Evolutionary conservation across 257 asterid genomes (phyloP).

Genomic region (Nicotiana paniculata): DNA sequence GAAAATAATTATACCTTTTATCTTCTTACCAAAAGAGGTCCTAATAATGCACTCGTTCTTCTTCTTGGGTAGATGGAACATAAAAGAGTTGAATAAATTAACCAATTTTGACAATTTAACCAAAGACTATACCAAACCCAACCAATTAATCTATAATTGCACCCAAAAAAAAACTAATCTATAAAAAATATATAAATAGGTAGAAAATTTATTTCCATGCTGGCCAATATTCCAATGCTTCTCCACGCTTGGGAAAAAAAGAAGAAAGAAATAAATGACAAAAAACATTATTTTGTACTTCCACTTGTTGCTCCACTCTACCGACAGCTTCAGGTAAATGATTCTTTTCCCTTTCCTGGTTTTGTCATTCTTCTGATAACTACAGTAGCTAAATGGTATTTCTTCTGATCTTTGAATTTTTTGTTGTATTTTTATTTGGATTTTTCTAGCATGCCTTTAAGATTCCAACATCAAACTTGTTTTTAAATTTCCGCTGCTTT

Average conservation of each 20-base stretch:
- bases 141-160: background rate
- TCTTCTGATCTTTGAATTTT: too few relatives aligned
- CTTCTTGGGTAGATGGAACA: too few relatives aligned
- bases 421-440: background rate
- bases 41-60: too few relatives aligned
- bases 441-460: background rate
- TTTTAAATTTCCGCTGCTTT: background rate
- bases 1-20: too few relatives aligned
- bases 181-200: too few relatives aligned
- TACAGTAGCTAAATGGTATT: background rate
- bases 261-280: too few relatives aligned
- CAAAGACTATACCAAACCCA: background rate
- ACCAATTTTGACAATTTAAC: background rate
- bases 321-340: background rate
- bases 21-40: too few relatives aligned
- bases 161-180: too few relatives aligned
- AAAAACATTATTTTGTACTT: too few relatives aligned
- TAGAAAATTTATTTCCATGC: too few relatives aligned
- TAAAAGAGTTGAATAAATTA: background rate
- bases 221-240: too few relatives aligned
- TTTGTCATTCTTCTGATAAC: background rate
- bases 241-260: background rate
- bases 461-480: background rate
- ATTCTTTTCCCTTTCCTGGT: too few relatives aligned
- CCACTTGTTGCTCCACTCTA: background rate